phyloP scores from a whole-genome alignment of 495 filamentous ascomycete genomes.

The Staphylotrichum tortipilum region DNA sequence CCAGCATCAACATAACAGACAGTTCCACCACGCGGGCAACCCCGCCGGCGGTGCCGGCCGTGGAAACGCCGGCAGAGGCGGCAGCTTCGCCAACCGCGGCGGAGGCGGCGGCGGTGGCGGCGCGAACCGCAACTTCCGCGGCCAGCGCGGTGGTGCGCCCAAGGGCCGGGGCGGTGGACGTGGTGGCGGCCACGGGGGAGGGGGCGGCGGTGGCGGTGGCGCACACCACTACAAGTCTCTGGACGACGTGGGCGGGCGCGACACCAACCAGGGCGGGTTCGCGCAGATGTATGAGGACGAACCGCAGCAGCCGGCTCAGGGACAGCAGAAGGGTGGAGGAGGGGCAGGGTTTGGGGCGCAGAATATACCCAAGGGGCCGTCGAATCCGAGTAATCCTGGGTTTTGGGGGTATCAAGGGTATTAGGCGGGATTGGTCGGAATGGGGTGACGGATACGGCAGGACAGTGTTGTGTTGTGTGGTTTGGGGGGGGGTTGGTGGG shows the following conservation, averaged over 20 bases:
- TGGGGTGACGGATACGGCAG: no score
- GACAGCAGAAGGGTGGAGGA: conserved; percentile 11
- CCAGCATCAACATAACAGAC: no score
- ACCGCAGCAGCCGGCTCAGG: background rate
- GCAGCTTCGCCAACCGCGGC: background rate
- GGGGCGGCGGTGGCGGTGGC: no score
- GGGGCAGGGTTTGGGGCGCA: background rate
- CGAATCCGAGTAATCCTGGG: conserved; percentile 8
- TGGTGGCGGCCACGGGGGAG: conserved; percentile 16
- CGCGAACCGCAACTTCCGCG: conserved; percentile 13
- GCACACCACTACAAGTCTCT: conserved; percentile 29
- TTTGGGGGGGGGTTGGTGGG: no score
- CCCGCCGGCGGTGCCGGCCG: background rate
- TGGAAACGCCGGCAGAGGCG: background rate
- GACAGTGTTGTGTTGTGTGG: no score
- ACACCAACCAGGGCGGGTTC: conserved; percentile 26
- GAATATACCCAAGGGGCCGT: conserved; percentile 11
- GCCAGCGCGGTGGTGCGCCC: conserved; percentile 19
- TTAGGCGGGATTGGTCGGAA: no score
- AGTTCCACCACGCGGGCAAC: conserved; percentile 14
- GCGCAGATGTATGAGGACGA: conserved; percentile 35
- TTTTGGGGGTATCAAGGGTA: no score
- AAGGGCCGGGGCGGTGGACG: conserved; percentile 26
- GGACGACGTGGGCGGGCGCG: conserved; percentile 36
- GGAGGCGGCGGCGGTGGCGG: background rate